Base-by-base conservation (phyloP, 371 early-diverging fungal species). In the Synchytrium microbalum region DNA sequence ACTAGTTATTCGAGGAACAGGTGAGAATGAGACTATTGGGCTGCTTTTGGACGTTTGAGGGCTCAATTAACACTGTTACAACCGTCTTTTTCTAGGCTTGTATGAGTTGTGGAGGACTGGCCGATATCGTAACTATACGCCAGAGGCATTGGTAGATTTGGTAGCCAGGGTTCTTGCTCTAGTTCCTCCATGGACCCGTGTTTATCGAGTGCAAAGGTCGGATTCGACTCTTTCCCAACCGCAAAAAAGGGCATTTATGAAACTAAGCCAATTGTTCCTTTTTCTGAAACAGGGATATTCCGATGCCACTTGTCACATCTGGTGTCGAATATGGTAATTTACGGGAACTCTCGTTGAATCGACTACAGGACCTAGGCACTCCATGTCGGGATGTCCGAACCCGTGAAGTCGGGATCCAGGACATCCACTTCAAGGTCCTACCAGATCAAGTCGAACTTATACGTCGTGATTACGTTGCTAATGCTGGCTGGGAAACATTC, bases 401-500 rank as follows among this genome's bases (percentile, higher is more conserved):
- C 0, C 79, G 99, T 59, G 99, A 99, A 79, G 99, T 99, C 3
- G 99, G 99, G 33, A 99, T 99, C 64, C 93, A 95, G 30, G 98
- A 98, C 69, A 95, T 99, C 69, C 99, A 99, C 73, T 86, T 91
- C 70, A 94, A 94, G 73, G 89, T 98, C 54, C 82, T 86, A 63
- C 92, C 96, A 0, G 95, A 96, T 31, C 88, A 98, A 70, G 90
- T 96, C 0, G 99, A 98, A 73, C 80, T 99, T 55, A 92, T 99
- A 60, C 88, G 99, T 25, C 86, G 99, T 32, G 99, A 99, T 77
- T 99, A 99, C 75, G 84, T 85, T 5, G 99, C 99, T 33, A 99
- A 97, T 72, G 92, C 95, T 59, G 99, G 99, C 3, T 99, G 99
- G 99, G 99, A 99, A 76, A 99, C 99, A 0, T 99, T 99, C 73